Percentiles rank a stretch among this genome's conserved stretches.
Evolutionary conservation across 2,329 filamentous ascomycete genomes (phyloP).

Genomic region (Nannizziopsis barbatae): DNA sequence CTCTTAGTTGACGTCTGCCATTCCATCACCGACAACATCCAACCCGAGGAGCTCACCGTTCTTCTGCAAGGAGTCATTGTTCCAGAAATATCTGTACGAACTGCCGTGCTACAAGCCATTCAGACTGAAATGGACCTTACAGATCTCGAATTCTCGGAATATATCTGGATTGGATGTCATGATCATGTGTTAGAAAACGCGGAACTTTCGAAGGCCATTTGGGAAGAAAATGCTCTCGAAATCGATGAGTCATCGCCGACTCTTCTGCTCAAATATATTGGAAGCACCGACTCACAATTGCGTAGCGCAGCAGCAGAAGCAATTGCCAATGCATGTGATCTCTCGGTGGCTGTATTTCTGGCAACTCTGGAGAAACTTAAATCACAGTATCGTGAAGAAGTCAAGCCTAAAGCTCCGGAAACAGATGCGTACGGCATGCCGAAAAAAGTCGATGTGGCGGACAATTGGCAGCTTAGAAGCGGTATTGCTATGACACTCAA

Average conservation of each 20-base stretch:
- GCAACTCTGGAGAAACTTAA: constrained; percentile 56
- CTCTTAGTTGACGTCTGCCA: constrained; percentile 78
- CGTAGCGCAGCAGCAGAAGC: constrained; percentile 72
- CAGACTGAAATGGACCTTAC: constrained; percentile 86
- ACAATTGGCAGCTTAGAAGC: constrained; percentile 84
- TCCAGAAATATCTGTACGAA: constrained; percentile 66
- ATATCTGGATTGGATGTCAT: constrained; percentile 88
- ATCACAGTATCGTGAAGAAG: constrained; percentile 61
- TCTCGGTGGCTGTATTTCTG: constrained; percentile 49
- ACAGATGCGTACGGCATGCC: constrained; percentile 93
- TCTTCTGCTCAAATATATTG: constrained; percentile 65
- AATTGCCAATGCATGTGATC: constrained; percentile 59
- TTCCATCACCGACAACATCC: constrained; percentile 73
- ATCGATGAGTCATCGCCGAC: constrained; percentile 54
- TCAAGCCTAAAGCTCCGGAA: constrained; percentile 70
- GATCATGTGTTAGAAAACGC: constrained; percentile 82
- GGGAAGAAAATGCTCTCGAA: constrained; percentile 82
- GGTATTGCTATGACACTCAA: constrained; percentile 81
- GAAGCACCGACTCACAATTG: constrained; percentile 68
- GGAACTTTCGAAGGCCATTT: constrained; percentile 74
- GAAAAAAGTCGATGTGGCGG: constrained; percentile 71
- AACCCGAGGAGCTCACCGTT: constrained; percentile 56
- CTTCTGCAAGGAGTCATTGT: constrained; percentile 72
- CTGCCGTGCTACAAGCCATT: constrained; percentile 76
- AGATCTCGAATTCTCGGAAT: constrained; percentile 71